These are phyloP conservation scores for Schwanniomyces vanrijiae DNA, from an alignment of 805 yeast genomes.

Conservation along the genomic window DNA sequence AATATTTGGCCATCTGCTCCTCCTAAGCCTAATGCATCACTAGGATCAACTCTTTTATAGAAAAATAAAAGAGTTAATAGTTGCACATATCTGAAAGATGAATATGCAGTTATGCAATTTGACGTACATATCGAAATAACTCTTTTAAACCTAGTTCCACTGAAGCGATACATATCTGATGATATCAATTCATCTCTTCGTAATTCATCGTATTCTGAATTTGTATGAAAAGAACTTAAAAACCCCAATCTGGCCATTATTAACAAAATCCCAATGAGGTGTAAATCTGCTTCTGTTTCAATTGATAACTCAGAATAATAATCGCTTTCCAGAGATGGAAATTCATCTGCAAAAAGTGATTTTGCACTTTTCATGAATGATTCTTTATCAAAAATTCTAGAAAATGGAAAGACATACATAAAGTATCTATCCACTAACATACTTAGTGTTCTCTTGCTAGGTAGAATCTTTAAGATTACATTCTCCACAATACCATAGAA, in stretches of 20 bases:
- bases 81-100: slow-evolving; percentile 37
- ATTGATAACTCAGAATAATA: slow-evolving; percentile 22
- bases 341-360: slow-evolving; percentile 20
- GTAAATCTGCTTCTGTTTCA: slow-evolving; percentile 30
- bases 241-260: slow-evolving; percentile 35
- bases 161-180: slow-evolving; percentile 28
- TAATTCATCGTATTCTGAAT: slow-evolving; percentile 24
- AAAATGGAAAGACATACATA: slow-evolving; percentile 39
- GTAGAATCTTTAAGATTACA: slow-evolving; percentile 30
- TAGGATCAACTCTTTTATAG: slow-evolving; percentile 39
- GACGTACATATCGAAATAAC: slow-evolving; percentile 35
- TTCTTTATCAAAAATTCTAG: slow-evolving; percentile 34
- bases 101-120: slow-evolving; percentile 28
- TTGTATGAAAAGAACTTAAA: slow-evolving; percentile 38
- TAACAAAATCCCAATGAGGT: slow-evolving; percentile 27
- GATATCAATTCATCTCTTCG: slow-evolving; percentile 28
- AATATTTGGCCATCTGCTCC: slow-evolving; percentile 39
- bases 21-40: slow-evolving; percentile 42
- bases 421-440: slow-evolving; percentile 32
- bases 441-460: slow-evolving; percentile 22
- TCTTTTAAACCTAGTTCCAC: slow-evolving; percentile 27
- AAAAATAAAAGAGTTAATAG: slow-evolving; percentile 30
- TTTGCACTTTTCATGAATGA: slow-evolving; percentile 24
- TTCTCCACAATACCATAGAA: slow-evolving; percentile 28
- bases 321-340: slow-evolving; percentile 17